Evolutionary conservation across 1,284 basidiomycete species (phyloP), one percentile per base, ranked within the genome.

Genomic region (Pseudozyma tsukubaensis): DNA sequence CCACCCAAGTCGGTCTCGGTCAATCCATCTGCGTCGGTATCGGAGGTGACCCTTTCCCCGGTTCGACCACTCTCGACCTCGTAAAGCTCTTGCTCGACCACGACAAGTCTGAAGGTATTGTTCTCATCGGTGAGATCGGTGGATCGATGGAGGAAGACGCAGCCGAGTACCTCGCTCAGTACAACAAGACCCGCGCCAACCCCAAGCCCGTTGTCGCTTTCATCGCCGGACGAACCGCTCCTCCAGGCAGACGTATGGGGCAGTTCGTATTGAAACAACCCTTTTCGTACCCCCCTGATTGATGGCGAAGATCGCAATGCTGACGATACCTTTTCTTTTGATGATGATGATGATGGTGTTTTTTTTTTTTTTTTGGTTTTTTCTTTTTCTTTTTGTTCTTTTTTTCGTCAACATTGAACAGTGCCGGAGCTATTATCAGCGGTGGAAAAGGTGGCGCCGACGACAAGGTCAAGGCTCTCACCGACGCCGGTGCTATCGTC

Each of bases 141-240:
- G 97, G 97, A 32, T 92, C 92, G 18, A 99, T 98, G 95, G 97
- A 99, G 87, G 97, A 99, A 86, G 96, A 99, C 78, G 97, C 97
- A 16, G 97, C 97, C 4, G 97, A 95, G 82, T 97, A 95, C 86
- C 88, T 99, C 61, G 91, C 92, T 85, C 88, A 90, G 86, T 92
- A 94, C 88, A 99, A 99, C 89, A 92, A 93, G 86, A 93, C 92
- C 45, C 89, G 92, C 45, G 86, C 87, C 69, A 89, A 92, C 80
- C 93, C 93, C 73, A 99, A 99, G 87, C 97, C 97, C 58, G 94
- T 99, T 45, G 94, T 99, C 63, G 93, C 92, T 56, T 99, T 99
- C 87, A 98, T 99, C 83, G 97, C 97, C 67, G 97, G 94, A 37
- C 81, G 86, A 19, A 99, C 97, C 57, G 97, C 97, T 45, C 97